phyloP scores from a whole-genome alignment of 2,329 filamentous ascomycete genomes.

The Ciborinia camelliae region DNA sequence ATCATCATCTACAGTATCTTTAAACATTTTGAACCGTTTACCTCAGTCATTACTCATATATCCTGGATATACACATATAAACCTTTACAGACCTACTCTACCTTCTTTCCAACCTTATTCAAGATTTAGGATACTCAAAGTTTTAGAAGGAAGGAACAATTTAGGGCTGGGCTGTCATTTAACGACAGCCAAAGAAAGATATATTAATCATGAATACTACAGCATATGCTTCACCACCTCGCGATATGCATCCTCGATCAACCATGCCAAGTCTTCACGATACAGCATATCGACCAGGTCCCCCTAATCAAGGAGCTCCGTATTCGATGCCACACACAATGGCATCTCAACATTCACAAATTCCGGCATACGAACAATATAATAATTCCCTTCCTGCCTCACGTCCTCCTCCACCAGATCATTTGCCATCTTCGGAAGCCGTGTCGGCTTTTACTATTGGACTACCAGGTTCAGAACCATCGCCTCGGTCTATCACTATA shows the following conservation, averaged over 20 bases:
- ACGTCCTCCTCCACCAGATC: constrained; percentile 27
- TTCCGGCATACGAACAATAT: constrained; percentile 23
- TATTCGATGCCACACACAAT: constrained; percentile 28
- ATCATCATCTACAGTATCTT: neutral
- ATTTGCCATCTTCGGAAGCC: constrained; percentile 21
- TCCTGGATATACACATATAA: neutral
- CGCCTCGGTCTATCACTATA: constrained; percentile 23
- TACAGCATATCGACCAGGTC: constrained; percentile 22
- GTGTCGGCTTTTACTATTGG: constrained; percentile 25
- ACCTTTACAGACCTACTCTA: neutral
- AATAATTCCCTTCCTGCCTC: constrained; percentile 22
- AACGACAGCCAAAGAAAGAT: neutral
- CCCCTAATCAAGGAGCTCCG: constrained; percentile 21
- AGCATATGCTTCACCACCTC: constrained; percentile 30
- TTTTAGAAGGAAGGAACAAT: neutral
- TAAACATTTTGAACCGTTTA: neutral
- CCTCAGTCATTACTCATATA: constrained; percentile 1
- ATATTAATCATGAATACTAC: constrained; percentile 26
- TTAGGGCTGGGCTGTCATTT: neutral
- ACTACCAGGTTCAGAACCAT: constrained; percentile 23
- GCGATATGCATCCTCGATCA: constrained; percentile 23
- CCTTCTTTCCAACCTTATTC: neutral
- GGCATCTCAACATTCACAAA: constrained; percentile 26
- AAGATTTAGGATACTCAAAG: neutral
- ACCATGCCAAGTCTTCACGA: constrained; percentile 24